Conservation (phyloP, 352 stramenopile genomes). For the Pythium phragmiticola region DNA sequence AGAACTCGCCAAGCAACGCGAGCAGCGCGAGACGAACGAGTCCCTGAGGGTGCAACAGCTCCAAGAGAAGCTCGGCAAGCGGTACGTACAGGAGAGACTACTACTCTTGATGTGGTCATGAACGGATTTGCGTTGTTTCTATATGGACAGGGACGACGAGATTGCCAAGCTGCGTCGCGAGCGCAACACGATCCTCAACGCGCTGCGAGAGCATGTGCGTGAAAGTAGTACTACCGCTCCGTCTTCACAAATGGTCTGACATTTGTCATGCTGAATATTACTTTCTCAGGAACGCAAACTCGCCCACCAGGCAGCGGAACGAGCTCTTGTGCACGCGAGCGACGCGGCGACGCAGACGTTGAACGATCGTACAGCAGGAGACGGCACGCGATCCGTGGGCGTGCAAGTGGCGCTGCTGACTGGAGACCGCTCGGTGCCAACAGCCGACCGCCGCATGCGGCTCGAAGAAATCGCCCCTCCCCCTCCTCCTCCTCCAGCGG, state of each 20-base stretch:
- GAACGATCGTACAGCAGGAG: background rate
- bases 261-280: background rate
- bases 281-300: conserved; percentile 17
- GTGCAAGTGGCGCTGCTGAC: conserved; percentile 2
- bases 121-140: background rate
- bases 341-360: conserved; percentile 9
- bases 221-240: background rate
- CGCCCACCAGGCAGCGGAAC: conserved; percentile 1
- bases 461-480: conserved; percentile 13
- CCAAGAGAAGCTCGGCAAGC: conserved; percentile 39
- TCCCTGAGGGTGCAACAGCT: conserved; percentile 43
- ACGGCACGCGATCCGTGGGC: background rate
- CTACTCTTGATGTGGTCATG: background rate
- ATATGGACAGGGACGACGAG: conserved; percentile 46
- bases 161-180: conserved; percentile 58
- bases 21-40: conserved; percentile 41
- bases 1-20: conserved; percentile 52
- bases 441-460: conserved; percentile 13
- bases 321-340: background rate
- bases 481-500: background rate
- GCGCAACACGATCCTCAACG: conserved; percentile 57
- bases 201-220: conserved; percentile 45
- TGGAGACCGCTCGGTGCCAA: background rate
- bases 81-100: conserved; percentile 23
- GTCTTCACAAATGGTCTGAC: background rate